Conservation (phyloP, 306 rosid genomes). For the Erythrophleum fordii region DNA sequence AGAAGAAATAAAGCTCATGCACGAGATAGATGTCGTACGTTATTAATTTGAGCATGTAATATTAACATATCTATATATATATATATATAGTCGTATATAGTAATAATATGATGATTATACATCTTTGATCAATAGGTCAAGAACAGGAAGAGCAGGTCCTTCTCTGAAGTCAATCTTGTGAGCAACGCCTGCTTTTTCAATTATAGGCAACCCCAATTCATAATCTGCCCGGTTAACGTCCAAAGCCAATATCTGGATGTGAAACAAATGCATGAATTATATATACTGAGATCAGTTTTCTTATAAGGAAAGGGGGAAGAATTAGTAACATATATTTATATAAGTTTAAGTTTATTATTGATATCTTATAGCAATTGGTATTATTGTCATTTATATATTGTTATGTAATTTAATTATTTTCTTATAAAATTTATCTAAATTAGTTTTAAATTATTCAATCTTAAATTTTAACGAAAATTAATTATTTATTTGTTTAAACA, state of each 20-base stretch:
- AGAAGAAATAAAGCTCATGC: not conserved
- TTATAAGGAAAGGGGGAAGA: not conserved
- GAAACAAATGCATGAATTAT: not conserved
- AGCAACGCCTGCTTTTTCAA: constrained; percentile 77
- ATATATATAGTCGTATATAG: no score
- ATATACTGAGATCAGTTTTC: not conserved
- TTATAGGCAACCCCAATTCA: constrained; percentile 73
- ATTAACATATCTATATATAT: not conserved
- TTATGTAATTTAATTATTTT: no score
- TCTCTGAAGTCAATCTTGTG: constrained; percentile 93
- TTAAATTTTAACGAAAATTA: no score
- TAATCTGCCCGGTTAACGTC: constrained; percentile 83
- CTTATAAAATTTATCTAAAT: no score
- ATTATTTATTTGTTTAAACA: no score
- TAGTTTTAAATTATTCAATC: no score
- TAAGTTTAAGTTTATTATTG: no score
- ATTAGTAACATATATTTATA: not conserved
- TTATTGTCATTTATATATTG: no score
- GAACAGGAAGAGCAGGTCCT: constrained; percentile 94
- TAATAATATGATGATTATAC: constrained; percentile 39
- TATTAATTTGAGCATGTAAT: not conserved
- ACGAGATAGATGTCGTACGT: not conserved
- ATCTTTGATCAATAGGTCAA: constrained; percentile 65
- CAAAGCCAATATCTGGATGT: constrained; percentile 80
- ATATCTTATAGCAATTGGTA: no score